phyloP scores from a whole-genome alignment of 176 grass and related monocot genomes.

The Saccharum spontaneum region DNA sequence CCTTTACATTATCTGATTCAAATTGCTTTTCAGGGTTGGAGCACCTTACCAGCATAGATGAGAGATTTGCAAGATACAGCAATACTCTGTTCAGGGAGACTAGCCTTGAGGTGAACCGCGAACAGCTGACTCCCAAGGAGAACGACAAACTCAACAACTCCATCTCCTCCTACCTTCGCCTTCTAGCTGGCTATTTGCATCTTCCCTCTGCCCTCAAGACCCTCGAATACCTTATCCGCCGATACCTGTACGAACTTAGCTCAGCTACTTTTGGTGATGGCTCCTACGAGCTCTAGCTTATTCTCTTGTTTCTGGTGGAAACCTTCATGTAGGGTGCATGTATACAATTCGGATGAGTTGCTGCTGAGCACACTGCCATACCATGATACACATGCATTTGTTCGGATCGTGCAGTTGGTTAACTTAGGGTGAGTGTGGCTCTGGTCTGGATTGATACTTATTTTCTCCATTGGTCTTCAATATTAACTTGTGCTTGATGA shows the following conservation, averaged over 20 bases:
- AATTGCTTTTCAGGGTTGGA: slow-evolving; percentile 68
- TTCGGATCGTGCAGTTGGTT: slow-evolving; percentile 83
- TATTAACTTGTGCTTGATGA: slow-evolving; percentile 16
- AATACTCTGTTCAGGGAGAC: slow-evolving; percentile 76
- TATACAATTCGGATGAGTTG: slow-evolving; percentile 87
- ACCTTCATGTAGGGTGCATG: slow-evolving; percentile 72
- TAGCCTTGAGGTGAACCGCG: slow-evolving; percentile 76
- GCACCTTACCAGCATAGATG: slow-evolving; percentile 53
- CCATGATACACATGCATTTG: slow-evolving; percentile 85
- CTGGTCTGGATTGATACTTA: background rate
- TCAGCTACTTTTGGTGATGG: slow-evolving; percentile 19
- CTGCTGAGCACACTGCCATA: slow-evolving; percentile 72
- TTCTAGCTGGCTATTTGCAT: slow-evolving; percentile 79
- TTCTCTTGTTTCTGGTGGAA: slow-evolving; percentile 32
- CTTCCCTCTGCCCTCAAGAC: slow-evolving; percentile 71
- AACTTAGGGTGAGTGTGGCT: slow-evolving; percentile 61
- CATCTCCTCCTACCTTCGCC: slow-evolving; percentile 67
- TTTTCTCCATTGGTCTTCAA: background rate
- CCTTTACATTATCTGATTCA: background rate
- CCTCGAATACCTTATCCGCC: slow-evolving; percentile 82
- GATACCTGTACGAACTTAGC: slow-evolving; percentile 65
- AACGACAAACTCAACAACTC: slow-evolving; percentile 85
- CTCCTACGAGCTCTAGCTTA: slow-evolving; percentile 13
- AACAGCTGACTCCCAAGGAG: slow-evolving; percentile 67
- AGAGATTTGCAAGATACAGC: slow-evolving; percentile 59